These are phyloP conservation scores for Aspergillus latus DNA, from an alignment of 2,329 filamentous ascomycete species.

Conservation along the genomic window DNA sequence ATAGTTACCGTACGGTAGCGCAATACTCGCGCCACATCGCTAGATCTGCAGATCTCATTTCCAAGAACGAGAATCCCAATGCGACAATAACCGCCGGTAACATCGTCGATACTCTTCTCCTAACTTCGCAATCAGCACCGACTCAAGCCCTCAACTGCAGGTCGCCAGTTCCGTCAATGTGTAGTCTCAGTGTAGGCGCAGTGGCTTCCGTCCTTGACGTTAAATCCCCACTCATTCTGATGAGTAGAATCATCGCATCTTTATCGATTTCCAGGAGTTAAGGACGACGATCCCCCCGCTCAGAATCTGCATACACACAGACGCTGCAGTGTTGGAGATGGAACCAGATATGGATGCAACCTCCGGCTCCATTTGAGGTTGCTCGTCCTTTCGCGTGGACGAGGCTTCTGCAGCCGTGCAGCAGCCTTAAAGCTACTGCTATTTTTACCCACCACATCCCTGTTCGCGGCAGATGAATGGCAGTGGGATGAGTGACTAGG, in stretches of 20 bases:
- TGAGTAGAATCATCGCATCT: neutral
- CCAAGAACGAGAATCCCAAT: neutral
- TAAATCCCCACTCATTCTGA: constrained; percentile 7
- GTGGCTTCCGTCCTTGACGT: neutral
- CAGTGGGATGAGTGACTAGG: neutral
- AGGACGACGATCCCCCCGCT: constrained; percentile 7
- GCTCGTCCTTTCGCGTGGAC: constrained; percentile 10
- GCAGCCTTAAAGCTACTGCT: constrained; percentile 2
- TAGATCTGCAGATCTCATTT: constrained; percentile 2
- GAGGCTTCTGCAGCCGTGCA: constrained; percentile 10
- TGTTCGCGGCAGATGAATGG: constrained; percentile 4
- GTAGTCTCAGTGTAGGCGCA: constrained; percentile 6
- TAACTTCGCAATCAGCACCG: neutral
- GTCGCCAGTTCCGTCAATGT: constrained; percentile 11
- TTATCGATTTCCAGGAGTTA: neutral
- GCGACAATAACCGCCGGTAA: constrained; percentile 7
- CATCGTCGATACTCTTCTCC: neutral
- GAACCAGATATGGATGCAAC: neutral
- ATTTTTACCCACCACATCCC: constrained; percentile 6
- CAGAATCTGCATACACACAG: constrained; percentile 5
- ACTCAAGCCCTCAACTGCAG: constrained; percentile 5
- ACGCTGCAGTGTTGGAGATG: neutral
- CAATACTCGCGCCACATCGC: neutral
- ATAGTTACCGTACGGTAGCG: neutral
- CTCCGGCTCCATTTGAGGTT: neutral